Conservation (phyloP, 2,329 filamentous ascomycete genomes). For the Aspergillus novoparasiticus region DNA sequence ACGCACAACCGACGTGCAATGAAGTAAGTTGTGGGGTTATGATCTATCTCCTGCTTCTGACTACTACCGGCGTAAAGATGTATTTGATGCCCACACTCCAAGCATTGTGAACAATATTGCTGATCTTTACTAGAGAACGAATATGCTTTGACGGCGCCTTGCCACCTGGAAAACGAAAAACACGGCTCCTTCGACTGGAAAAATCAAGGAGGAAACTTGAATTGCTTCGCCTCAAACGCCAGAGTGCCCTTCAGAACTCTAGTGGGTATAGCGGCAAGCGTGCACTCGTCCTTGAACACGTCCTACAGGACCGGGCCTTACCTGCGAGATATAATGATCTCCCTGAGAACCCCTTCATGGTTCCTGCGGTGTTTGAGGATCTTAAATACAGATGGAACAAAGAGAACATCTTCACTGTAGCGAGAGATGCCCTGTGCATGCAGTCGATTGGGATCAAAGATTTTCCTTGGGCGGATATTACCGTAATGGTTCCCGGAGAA, state of each 20-base stretch:
- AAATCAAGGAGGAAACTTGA: constrained; percentile 61
- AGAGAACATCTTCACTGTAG: constrained; percentile 25
- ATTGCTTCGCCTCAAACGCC: constrained; percentile 46
- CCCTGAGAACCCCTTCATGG: constrained; percentile 68
- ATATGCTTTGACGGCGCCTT: constrained; percentile 88
- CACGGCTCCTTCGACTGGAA: constrained; percentile 64
- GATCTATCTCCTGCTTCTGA: constrained; percentile 65
- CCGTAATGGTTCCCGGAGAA: constrained; percentile 74
- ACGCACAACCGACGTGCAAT: constrained; percentile 62
- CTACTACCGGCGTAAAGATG: constrained; percentile 61
- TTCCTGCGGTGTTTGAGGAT: constrained; percentile 74
- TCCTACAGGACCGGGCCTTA: constrained; percentile 30
- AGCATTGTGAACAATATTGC: constrained; percentile 5
- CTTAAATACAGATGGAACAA: constrained; percentile 54
- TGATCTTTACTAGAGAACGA: constrained; percentile 52
- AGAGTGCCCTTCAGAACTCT: constrained; percentile 26
- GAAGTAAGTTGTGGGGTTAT: constrained; percentile 63
- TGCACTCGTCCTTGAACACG: constrained; percentile 20
- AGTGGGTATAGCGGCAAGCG: constrained; percentile 9
- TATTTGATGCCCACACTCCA: constrained; percentile 59
- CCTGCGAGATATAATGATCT: constrained; percentile 37
- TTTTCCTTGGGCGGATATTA: constrained; percentile 41
- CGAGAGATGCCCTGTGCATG: constrained; percentile 20
- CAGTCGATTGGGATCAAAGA: constrained; percentile 30
- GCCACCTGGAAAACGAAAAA: constrained; percentile 65